Conservation (phyloP, 371 early-diverging fungal species). For the Cokeromyces recurvatus region DNA sequence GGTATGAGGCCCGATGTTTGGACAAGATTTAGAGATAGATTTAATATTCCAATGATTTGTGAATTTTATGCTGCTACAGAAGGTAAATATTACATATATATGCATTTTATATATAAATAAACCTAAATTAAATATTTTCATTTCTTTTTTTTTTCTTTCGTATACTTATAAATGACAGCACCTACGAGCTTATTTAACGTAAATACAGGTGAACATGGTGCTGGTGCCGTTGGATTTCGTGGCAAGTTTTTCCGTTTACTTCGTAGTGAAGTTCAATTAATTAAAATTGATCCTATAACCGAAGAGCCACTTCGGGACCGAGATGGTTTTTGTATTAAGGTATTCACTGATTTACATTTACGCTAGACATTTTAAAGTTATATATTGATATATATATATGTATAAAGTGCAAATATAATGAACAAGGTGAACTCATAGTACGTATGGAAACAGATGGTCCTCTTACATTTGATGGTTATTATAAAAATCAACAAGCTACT, state of each 20-base stretch:
- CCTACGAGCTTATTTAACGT: conserved; percentile 38
- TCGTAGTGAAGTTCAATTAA: conserved; percentile 18
- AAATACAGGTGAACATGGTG: conserved; percentile 41
- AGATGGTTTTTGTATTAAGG: conserved; percentile 44
- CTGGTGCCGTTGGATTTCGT: conserved; percentile 51
- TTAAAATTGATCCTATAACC: conserved; percentile 35
- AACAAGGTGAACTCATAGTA: conserved; percentile 53
- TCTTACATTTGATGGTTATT: conserved; percentile 31
- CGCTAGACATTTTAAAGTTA: too few species aligned
- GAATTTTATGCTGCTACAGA: conserved; percentile 64
- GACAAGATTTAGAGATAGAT: conserved; percentile 47
- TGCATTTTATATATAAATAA: background rate
- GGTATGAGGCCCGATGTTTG: conserved; percentile 70
- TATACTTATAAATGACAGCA: too few species aligned
- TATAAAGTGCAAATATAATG: conserved; percentile 25
- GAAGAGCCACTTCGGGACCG: conserved; percentile 37
- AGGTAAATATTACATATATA: conserved; percentile 14
- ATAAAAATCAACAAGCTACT: conserved; percentile 40
- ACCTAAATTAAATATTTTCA: background rate
- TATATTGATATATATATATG: too few species aligned
- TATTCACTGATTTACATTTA: background rate
- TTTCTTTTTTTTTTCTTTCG: too few species aligned
- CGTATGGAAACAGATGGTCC: conserved; percentile 15
- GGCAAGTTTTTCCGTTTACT: conserved; percentile 19
- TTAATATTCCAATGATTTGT: conserved; percentile 45